Evolutionary conservation across 495 filamentous ascomycete genomes (phyloP).

Genomic region (Penicillium tannophilum): DNA sequence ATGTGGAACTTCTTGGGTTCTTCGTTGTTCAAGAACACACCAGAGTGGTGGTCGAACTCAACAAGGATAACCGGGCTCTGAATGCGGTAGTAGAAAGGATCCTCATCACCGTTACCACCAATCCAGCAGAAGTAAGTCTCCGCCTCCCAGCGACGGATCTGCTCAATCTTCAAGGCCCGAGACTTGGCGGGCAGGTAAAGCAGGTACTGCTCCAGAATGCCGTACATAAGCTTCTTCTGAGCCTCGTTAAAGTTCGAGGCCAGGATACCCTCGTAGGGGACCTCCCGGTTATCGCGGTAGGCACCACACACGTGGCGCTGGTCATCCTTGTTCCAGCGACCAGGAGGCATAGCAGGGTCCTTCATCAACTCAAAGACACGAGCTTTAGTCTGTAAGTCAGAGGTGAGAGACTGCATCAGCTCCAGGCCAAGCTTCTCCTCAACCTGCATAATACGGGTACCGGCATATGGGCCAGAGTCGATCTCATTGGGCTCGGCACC

Average conservation of each 20-base stretch:
- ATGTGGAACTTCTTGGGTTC: conserved; percentile 77
- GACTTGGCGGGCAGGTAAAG: conserved; percentile 61
- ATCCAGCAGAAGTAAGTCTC: conserved; percentile 82
- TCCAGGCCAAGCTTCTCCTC: conserved; percentile 63
- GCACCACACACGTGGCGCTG: conserved; percentile 75
- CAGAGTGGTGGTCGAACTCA: conserved; percentile 81
- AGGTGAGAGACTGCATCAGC: conserved; percentile 66
- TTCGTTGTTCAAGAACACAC: conserved; percentile 73
- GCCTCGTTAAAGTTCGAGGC: conserved; percentile 41
- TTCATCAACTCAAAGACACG: conserved; percentile 57
- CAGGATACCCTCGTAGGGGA: conserved; percentile 70
- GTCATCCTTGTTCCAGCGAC: conserved; percentile 74
- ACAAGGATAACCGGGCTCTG: conserved; percentile 71
- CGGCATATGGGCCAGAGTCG: conserved; percentile 60
- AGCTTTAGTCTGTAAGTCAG: conserved; percentile 51
- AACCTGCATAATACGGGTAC: conserved; percentile 63
- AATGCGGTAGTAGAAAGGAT: conserved; percentile 76
- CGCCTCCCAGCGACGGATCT: conserved; percentile 52
- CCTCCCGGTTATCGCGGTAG: conserved; percentile 72
- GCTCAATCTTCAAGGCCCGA: conserved; percentile 51
- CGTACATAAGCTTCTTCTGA: conserved; percentile 56
- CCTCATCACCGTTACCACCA: conserved; percentile 62
- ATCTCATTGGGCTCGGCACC: conserved; percentile 78
- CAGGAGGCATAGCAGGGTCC: conserved; percentile 63
- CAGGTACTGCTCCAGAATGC: conserved; percentile 61